Evolutionary conservation across 768 basidiomycete species (phyloP).

Genomic region (Macrolepiota dolichaula): DNA sequence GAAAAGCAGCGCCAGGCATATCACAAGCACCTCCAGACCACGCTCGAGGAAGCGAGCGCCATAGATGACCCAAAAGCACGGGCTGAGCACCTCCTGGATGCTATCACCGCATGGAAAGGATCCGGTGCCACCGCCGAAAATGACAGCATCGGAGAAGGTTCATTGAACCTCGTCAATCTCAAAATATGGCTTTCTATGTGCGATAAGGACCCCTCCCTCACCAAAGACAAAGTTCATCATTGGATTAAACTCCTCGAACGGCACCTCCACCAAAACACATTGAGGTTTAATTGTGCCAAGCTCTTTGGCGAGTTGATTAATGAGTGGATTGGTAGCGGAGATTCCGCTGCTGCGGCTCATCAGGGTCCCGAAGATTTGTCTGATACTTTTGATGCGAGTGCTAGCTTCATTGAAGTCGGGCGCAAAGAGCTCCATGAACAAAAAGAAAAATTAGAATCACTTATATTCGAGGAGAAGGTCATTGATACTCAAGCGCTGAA

Average conservation of each 20-base stretch:
- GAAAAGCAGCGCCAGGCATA: constrained; percentile 36
- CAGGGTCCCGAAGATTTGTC: not conserved
- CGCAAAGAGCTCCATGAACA: constrained; percentile 41
- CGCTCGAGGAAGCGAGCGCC: too few species aligned
- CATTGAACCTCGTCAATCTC: constrained; percentile 16
- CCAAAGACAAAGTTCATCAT: constrained; percentile 26
- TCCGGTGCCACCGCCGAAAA: constrained; percentile 17
- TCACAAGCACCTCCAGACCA: constrained; percentile 25
- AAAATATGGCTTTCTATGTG: constrained; percentile 37
- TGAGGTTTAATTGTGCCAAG: constrained; percentile 36
- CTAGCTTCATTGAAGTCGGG: constrained; percentile 26
- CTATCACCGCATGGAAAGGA: too few species aligned
- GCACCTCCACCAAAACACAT: constrained; percentile 31
- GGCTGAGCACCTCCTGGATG: too few species aligned
- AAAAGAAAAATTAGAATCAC: constrained; percentile 32
- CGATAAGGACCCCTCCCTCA: constrained; percentile 37
- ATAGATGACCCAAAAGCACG: too few species aligned
- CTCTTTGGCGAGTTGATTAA: constrained; percentile 40
- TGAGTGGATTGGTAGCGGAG: constrained; percentile 41
- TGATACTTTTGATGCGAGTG: too few species aligned
- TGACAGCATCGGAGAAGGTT: constrained; percentile 20
- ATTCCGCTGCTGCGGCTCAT: constrained; percentile 26
- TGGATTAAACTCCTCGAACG: constrained; percentile 36
- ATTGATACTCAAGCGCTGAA: constrained; percentile 30
- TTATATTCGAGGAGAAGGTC: constrained; percentile 35